phyloP scores from a whole-genome alignment of 2,329 filamentous ascomycete species.

The Apiospora pterosperma region DNA sequence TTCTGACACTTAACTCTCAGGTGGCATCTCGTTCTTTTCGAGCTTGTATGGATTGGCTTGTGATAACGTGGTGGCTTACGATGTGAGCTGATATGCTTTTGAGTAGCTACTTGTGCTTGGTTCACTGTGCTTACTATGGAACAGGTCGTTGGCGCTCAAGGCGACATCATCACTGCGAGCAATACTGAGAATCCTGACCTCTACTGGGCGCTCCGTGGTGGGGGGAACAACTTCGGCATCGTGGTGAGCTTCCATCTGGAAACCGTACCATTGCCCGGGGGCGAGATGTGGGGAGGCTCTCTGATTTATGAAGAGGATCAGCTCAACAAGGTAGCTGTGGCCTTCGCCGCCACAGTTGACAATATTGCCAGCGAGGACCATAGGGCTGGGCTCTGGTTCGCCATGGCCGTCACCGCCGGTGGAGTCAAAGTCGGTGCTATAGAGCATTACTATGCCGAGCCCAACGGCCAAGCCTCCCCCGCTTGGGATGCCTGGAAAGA shows the following conservation, averaged over 20 bases:
- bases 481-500: background rate
- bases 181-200: background rate
- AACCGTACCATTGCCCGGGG: background rate
- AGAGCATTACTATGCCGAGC: background rate
- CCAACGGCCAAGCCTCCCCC: background rate
- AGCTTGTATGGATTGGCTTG: slow-evolving; percentile 38
- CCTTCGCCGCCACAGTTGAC: background rate
- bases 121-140: background rate
- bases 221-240: slow-evolving; percentile 2
- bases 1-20: background rate
- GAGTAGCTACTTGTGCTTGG: no score
- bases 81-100: slow-evolving; percentile 25
- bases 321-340: background rate
- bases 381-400: background rate
- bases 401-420: background rate
- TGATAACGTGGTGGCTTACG: slow-evolving; percentile 38
- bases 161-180: background rate
- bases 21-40: slow-evolving; percentile 20
- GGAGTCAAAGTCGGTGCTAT: background rate
- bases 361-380: background rate
- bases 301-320: background rate
- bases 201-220: slow-evolving; percentile 2
- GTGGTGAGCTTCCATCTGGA: background rate
- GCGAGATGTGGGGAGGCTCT: slow-evolving; percentile 2
- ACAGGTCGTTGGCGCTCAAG: background rate